Conservation (phyloP, 1,284 basidiomycete genomes). For the Tremellales sp. region DNA sequence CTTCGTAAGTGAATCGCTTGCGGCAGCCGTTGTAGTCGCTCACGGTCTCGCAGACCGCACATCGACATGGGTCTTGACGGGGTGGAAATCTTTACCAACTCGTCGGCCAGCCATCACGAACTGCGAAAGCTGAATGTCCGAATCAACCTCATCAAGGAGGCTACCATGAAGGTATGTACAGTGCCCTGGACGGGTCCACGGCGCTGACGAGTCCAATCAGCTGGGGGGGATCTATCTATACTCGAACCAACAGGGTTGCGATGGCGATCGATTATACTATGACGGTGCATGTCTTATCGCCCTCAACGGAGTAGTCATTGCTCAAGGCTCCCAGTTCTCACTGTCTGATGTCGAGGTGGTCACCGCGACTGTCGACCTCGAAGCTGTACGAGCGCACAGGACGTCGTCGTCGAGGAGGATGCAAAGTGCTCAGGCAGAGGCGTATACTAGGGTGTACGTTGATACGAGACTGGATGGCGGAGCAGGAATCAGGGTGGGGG, state of each 20-base stretch:
- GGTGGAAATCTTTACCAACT: conserved; percentile 98
- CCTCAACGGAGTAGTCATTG: conserved; percentile 85
- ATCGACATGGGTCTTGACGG: conserved; percentile 96
- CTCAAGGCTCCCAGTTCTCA: conserved; percentile 95
- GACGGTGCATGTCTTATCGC: conserved; percentile 96
- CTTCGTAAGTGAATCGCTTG: conserved; percentile 60
- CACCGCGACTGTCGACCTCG: conserved; percentile 89
- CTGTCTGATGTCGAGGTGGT: conserved; percentile 93
- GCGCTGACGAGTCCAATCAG: conserved; percentile 49
- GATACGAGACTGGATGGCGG: conserved; percentile 63
- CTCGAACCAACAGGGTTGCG: conserved; percentile 98
- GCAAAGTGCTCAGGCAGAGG: conserved; percentile 74
- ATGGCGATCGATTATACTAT: conserved; percentile 95
- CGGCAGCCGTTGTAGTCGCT: background rate
- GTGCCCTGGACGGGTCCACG: conserved; percentile 2
- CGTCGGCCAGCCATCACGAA: conserved; percentile 95
- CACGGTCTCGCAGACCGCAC: conserved; percentile 65
- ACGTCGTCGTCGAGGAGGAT: conserved; percentile 75
- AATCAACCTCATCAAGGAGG: conserved; percentile 93
- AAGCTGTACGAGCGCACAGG: conserved; percentile 86
- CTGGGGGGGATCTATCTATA: conserved; percentile 96
- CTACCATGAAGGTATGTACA: conserved; percentile 74
- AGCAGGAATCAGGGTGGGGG: conserved; percentile 61
- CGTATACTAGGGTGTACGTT: conserved; percentile 73
- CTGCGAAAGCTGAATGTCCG: conserved; percentile 87